Conservation (phyloP, 1,139 yeast species). For the Zygoascus sp. region DNA sequence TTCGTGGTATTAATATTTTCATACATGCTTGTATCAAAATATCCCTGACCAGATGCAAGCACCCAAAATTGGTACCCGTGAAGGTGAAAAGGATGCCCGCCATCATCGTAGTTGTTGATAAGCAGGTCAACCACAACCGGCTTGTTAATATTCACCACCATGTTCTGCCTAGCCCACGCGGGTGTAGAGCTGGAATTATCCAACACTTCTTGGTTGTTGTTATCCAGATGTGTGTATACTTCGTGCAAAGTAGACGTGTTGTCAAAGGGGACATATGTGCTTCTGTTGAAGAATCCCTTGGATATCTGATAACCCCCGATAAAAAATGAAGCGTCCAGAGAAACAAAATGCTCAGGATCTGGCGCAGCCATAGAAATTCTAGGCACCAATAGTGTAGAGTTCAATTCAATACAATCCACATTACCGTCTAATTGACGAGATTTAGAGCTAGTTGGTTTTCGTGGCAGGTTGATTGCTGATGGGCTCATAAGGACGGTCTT, state of each 20-base stretch:
- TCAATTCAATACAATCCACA: constrained; percentile 25
- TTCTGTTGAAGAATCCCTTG: constrained; percentile 48
- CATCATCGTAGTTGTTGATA: constrained; percentile 71
- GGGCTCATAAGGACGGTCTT: neutral
- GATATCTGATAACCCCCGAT: constrained; percentile 47
- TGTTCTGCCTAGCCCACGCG: constrained; percentile 31
- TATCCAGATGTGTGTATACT: constrained; percentile 35
- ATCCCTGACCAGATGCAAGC: constrained; percentile 44
- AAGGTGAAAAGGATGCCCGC: constrained; percentile 89
- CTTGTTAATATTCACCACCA: constrained; percentile 38
- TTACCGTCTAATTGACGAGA: constrained; percentile 35
- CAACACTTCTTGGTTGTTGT: constrained; percentile 37
- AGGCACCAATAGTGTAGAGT: constrained; percentile 18
- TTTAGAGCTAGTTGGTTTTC: constrained; percentile 19
- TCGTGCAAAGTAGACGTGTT: constrained; percentile 44
- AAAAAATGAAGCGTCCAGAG: constrained; percentile 36
- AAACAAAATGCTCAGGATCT: constrained; percentile 22
- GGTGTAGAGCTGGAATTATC: constrained; percentile 49
- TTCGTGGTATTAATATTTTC: constrained; percentile 35
- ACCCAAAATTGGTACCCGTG: constrained; percentile 86
- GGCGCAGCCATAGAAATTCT: constrained; percentile 18
- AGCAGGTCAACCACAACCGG: constrained; percentile 65
- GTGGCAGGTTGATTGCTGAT: constrained; percentile 15
- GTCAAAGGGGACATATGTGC: constrained; percentile 46
- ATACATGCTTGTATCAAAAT: constrained; percentile 43